Conservation (phyloP, 208 protist genomes). For the Leishmania turanica region DNA sequence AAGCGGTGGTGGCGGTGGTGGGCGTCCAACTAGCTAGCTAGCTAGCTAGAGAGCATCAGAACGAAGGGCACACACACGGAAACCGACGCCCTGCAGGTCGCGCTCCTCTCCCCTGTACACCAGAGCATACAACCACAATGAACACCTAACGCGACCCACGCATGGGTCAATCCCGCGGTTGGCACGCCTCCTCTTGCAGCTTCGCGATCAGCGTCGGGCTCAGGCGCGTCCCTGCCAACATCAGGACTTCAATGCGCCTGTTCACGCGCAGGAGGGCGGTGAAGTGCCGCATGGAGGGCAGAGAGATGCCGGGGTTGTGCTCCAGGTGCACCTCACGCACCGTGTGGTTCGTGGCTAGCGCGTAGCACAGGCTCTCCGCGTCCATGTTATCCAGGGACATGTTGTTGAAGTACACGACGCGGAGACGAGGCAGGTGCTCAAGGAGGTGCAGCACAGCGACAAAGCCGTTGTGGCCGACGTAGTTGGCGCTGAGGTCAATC, state of each 20-base stretch:
- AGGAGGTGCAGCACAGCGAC: constrained; percentile 82
- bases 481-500: constrained; percentile 89
- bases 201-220: constrained; percentile 56
- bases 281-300: constrained; percentile 75
- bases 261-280: constrained; percentile 74
- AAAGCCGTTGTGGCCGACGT: constrained; percentile 88
- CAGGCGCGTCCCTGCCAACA: constrained; percentile 70
- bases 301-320: constrained; percentile 86
- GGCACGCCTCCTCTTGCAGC: constrained; percentile 52
- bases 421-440: constrained; percentile 70
- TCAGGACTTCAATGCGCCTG: constrained; percentile 47
- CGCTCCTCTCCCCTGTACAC: background rate
- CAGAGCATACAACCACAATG: background rate
- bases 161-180: constrained; percentile 14
- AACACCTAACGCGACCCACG: background rate
- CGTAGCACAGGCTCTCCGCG: constrained; percentile 73
- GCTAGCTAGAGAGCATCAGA: background rate
- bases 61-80: background rate
- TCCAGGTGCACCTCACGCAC: constrained; percentile 62
- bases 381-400: constrained; percentile 89
- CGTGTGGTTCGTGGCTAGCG: constrained; percentile 47
- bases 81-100: background rate
- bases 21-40: background rate
- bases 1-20: background rate
- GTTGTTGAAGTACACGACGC: constrained; percentile 79